A percentile compares a stretch with the other conserved stretches of the same genome.
Conservation (phyloP, 78 protist species). For the Salpingoeca rosetta region DNA sequence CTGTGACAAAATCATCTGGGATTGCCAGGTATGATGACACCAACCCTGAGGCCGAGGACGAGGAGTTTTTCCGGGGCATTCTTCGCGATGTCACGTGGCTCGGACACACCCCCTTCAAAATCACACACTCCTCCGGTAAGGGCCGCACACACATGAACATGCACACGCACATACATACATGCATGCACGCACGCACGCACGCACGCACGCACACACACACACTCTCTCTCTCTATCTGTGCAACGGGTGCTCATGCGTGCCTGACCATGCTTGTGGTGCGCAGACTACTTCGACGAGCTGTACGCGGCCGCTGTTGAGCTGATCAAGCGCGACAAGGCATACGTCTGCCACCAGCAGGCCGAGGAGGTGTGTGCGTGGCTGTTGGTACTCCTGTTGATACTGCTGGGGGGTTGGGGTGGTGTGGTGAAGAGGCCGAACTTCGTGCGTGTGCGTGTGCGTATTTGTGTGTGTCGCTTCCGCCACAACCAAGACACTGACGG, state of each 20-base stretch:
- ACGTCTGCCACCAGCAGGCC: constrained; percentile 19
- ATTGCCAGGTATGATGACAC: constrained; percentile 99
- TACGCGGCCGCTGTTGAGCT: constrained; percentile 49
- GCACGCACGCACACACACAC: too few relatives aligned
- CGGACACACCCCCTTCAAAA: neutral
- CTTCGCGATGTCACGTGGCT: too few relatives aligned
- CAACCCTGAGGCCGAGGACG: constrained; percentile 90
- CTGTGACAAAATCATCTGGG: too few relatives aligned
- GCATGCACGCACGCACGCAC: too few relatives aligned
- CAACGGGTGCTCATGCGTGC: too few relatives aligned
- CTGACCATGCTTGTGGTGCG: too few relatives aligned
- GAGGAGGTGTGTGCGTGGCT: constrained; percentile 14
- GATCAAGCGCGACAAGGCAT: constrained; percentile 57
- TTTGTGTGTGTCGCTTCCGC: neutral
- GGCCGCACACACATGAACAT: too few relatives aligned
- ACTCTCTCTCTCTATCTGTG: too few relatives aligned
- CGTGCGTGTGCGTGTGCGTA: neutral
- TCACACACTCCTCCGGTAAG: constrained; percentile 25
- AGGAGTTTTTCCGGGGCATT: too few relatives aligned
- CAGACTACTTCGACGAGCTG: neutral
- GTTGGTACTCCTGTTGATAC: neutral
- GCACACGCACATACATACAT: too few relatives aligned
- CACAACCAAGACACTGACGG: too few relatives aligned
- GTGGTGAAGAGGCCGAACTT: neutral
- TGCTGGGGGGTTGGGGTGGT: neutral